A percentile compares a stretch with the other conserved stretches of the same genome.
phyloP scores from a whole-genome alignment of 1,284 basidiomycete genomes.

The Phylloporus sp. region DNA sequence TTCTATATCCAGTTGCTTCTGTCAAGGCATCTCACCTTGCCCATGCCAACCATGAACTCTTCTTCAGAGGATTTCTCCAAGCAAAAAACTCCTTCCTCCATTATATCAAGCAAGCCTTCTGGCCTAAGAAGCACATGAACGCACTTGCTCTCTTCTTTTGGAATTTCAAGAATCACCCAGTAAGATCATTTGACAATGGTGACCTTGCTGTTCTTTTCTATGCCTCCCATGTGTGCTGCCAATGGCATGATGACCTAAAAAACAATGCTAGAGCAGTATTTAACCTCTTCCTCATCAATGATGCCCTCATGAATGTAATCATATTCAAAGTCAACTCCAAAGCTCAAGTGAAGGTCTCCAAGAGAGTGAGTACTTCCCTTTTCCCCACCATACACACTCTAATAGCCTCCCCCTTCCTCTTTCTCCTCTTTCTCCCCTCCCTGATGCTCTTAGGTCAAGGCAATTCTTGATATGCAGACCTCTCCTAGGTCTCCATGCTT shows the following conservation, averaged over 20 bases:
- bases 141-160: background rate
- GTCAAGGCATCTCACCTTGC: background rate
- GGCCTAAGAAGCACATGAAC: background rate
- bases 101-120: background rate
- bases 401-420: no score
- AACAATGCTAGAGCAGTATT: accelerated
- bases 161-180: background rate
- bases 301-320: background rate
- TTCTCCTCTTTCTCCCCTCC: no score
- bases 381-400: no score
- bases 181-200: no score
- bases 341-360: no score
- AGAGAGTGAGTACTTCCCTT: no score
- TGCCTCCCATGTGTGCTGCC: background rate
- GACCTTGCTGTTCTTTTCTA: background rate
- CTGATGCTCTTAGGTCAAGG: no score
- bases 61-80: background rate
- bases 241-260: background rate
- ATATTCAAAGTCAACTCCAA: background rate
- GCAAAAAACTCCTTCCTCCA: background rate
- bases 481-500: no score
- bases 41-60: background rate
- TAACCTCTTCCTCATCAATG: background rate
- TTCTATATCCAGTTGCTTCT: background rate
- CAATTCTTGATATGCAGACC: no score